phyloP scores from a whole-genome alignment of 768 basidiomycete species.

The Leccinum subgranulosum region DNA sequence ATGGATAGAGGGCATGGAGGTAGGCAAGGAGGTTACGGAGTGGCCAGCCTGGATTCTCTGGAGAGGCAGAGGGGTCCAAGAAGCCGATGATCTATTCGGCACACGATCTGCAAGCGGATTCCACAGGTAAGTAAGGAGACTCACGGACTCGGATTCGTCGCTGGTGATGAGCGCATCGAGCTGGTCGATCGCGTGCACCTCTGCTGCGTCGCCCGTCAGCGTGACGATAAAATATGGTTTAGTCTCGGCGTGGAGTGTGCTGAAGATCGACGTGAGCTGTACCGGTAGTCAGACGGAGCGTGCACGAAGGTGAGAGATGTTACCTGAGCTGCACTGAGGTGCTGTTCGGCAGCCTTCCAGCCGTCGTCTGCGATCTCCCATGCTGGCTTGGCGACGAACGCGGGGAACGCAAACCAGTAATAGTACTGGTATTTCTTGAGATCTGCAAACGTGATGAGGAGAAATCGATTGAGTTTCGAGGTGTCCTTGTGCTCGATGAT shows the following conservation, averaged over 20 bases:
- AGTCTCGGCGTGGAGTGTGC: constrained; percentile 40
- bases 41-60: constrained; percentile 83
- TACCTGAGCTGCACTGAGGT: constrained; percentile 44
- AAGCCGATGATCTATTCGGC: constrained; percentile 55
- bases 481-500: constrained; percentile 52
- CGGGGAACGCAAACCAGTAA: constrained; percentile 98
- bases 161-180: constrained; percentile 56
- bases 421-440: constrained; percentile 98
- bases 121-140: constrained; percentile 14
- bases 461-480: constrained; percentile 66
- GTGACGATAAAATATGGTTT: constrained; percentile 65
- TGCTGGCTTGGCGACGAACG: constrained; percentile 82
- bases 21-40: constrained; percentile 89
- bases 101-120: constrained; percentile 19
- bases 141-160: constrained; percentile 41
- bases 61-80: constrained; percentile 80
- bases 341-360: constrained; percentile 50
- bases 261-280: constrained; percentile 54
- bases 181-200: constrained; percentile 53
- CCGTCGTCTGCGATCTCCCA: constrained; percentile 77
- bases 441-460: constrained; percentile 92
- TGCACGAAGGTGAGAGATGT: constrained; percentile 2
- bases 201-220: constrained; percentile 31
- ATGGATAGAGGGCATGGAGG: constrained; percentile 59
- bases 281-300: neutral